Conservation (phyloP, 371 early-diverging fungal species). For the Haplosporangium sp. region DNA sequence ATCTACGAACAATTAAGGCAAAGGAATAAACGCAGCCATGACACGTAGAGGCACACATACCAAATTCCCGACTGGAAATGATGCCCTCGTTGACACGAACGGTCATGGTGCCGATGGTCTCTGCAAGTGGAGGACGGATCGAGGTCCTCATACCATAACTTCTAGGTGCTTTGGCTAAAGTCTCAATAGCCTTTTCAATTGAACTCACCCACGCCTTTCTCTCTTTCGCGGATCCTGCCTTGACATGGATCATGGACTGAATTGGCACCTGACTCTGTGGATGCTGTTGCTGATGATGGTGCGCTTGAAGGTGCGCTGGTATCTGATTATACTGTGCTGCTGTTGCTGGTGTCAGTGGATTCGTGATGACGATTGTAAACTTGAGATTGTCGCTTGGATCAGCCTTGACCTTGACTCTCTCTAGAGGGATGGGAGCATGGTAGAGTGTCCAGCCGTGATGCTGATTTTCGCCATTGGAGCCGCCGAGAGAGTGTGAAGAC, state of each 20-base stretch:
- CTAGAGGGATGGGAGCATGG: slow-evolving; percentile 37
- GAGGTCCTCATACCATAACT: slow-evolving; percentile 42
- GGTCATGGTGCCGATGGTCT: slow-evolving; percentile 45
- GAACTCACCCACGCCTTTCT: slow-evolving; percentile 21
- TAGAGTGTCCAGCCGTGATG: slow-evolving; percentile 32
- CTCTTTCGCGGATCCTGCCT: slow-evolving; percentile 25
- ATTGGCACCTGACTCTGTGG: background rate
- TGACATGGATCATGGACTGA: slow-evolving; percentile 31
- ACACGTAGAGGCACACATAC: slow-evolving; percentile 13
- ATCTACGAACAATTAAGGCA: too few relatives aligned
- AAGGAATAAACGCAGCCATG: background rate
- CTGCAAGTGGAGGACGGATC: slow-evolving; percentile 36
- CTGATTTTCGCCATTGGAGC: background rate
- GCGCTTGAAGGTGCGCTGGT: slow-evolving; percentile 23
- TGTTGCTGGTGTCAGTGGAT: background rate
- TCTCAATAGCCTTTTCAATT: slow-evolving; percentile 38
- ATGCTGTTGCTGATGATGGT: slow-evolving; percentile 3
- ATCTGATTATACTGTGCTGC: slow-evolving; percentile 9
- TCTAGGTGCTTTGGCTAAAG: slow-evolving; percentile 36
- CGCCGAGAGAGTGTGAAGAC: slow-evolving; percentile 4
- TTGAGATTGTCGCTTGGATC: slow-evolving; percentile 27
- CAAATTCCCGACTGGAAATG: slow-evolving; percentile 36
- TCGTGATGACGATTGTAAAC: slow-evolving; percentile 22
- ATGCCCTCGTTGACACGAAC: slow-evolving; percentile 33
- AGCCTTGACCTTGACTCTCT: slow-evolving; percentile 15